Base-by-base conservation (phyloP, 495 filamentous ascomycete genomes). In the Daldinia loculata region DNA sequence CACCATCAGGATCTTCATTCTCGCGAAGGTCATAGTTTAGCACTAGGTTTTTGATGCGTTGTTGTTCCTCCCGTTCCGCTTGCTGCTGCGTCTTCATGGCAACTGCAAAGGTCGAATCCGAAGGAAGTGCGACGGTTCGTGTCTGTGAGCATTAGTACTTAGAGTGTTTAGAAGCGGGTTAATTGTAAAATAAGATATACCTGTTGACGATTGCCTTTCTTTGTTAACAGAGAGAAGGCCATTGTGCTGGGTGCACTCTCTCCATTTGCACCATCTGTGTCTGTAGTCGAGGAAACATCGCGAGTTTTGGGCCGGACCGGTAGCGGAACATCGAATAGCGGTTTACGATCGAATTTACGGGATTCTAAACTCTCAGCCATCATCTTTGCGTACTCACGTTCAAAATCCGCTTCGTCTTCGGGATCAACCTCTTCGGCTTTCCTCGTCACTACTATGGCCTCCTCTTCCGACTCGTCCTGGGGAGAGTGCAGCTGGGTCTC, bases 381-480 rank as follows among this genome's bases (percentile, higher is more conserved):
- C 89, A 99, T 92, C 80, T 98, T 98, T 17, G 96, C 94, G 78
- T 96, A 93, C 81, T 98, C 95, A 73, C 95, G 93, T 74, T 98
- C 96, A 74, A 99, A 99, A 39, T 99, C 96, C 6, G 95, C 95
- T 69, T 98, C 95, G 48, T 89, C 92, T 80, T 97, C 93, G 0
- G 95, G 96, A 67, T 99, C 94, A 45, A 94, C 86, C 75, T 96
- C 90, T 78, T 97, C 92, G 74, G 97, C 91, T 74, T 93, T 89
- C 45, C 93, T 88, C 12, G 93, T 95, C 43, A 99, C 94, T 38
- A 97, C 84, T 61, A 98, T 96, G 8, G 93, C 87, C 73, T 97
- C 94, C 59, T 97, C 93, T 62, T 91, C 90, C 3, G 84, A 90
- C 38, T 91, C 87, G 64, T 85, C 86, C 7, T 81, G 81, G 14